Base-by-base conservation (phyloP, 176 grass and related monocot genomes). In the Poa pratensis region DNA sequence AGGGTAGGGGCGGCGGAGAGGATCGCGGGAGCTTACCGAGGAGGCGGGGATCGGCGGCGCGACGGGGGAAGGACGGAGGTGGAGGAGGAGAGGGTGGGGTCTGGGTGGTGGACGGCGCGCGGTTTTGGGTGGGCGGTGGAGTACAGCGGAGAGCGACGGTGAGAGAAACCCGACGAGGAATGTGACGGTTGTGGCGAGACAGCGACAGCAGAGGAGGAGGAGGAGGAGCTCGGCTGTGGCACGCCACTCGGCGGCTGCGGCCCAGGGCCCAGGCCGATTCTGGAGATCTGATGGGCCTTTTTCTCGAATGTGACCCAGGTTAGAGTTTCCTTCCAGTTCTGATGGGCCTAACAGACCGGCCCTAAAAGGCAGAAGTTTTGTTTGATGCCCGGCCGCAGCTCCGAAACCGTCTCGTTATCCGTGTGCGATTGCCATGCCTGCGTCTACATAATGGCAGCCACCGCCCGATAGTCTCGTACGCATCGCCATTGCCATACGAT, bases 61-160 rank as follows among this genome's bases (percentile, higher is more conserved):
- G 18, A 7, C 18, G 43, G 43, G 45, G 1, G 43, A 49, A n/a
- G 49, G 55, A 7, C 1, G 34, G 16, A 23, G 73, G 64, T 23
- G 54, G 66, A 57, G 62, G 63, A 9, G 63, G 15, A 0, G 69
- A 14, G 42, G 45, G 42, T 55, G 43, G 76, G 73, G 60, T 69
- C 13, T 55, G 24, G 37, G 32, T 17, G 68, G 70, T 37, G 73
- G 43, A 24, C 73, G 57, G 17, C 19, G 54, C 9, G 6, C 30
- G 54, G 26, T 39, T 53, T 17, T 18, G 24, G 26, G 24, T 63
- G 60, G 78, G 77, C 79, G 70, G 79, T 77, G 82, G 79, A 48
- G 83, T 83, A 43, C 16, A 60, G 73, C 74, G 28, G 70, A 85
- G 71, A 58, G 60, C 24, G 79, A 85, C 70, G 78, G 83, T 1